Evolutionary conservation across 345 rosid species (phyloP).

Genomic region (Zanthoxylum bungeanum): DNA sequence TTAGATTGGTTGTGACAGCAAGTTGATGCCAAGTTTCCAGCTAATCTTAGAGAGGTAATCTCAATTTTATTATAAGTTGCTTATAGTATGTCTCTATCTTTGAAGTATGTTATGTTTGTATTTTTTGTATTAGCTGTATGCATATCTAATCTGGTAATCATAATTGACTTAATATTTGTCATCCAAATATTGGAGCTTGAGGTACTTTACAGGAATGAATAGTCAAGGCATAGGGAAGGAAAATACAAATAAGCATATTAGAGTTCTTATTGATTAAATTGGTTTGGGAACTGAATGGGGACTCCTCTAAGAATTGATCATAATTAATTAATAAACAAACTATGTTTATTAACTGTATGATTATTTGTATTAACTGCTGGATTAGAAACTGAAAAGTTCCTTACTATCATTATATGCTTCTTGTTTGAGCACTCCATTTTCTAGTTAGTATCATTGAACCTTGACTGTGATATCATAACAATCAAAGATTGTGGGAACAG

Average conservation of each 20-base stretch:
- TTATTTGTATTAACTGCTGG: not conserved
- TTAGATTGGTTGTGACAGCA: not conserved
- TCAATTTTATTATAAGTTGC: not conserved
- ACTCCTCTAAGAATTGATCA: not conserved
- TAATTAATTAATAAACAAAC: not conserved
- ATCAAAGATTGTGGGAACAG: conserved; percentile 13
- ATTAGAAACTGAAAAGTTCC: not conserved
- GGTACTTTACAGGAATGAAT: not conserved
- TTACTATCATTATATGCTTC: not conserved
- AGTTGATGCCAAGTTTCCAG: not conserved
- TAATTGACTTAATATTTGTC: not conserved
- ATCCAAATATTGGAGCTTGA: not conserved
- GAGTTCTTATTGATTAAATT: not conserved
- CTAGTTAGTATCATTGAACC: conserved; percentile 19
- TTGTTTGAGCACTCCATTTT: conserved; percentile 8
- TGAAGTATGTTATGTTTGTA: not conserved
- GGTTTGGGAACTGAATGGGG: not conserved
- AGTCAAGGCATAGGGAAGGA: not conserved
- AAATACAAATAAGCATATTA: not conserved
- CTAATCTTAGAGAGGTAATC: not conserved
- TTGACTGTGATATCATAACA: conserved; percentile 22
- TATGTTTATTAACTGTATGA: not conserved
- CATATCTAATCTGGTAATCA: not conserved
- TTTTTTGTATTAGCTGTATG: conserved; percentile 5
- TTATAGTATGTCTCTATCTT: not conserved